phyloP scores from a whole-genome alignment of 192 early-diverging fungal genomes.

The Coemansia aciculifera region DNA sequence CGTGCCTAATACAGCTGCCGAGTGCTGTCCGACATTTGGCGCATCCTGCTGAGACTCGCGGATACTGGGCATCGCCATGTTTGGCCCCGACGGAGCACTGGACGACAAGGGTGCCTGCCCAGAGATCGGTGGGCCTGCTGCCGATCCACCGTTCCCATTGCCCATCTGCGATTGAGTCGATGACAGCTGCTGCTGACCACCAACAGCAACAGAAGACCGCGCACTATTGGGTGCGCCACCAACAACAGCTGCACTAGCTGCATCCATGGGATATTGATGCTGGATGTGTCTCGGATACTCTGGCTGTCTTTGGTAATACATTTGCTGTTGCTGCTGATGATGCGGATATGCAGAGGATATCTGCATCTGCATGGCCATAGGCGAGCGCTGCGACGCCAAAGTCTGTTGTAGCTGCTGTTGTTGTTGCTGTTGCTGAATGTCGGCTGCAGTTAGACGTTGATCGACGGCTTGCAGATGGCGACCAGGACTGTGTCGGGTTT shows the following conservation, averaged over 20 bases:
- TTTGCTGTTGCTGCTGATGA: constrained; percentile 8
- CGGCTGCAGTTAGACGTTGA: neutral
- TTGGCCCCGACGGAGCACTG: constrained; percentile 11
- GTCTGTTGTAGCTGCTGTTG: constrained; percentile 18
- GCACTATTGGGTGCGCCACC: neutral
- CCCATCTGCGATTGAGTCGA: neutral
- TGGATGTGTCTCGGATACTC: neutral
- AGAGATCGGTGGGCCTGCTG: neutral
- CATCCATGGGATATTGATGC: neutral
- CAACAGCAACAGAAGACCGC: neutral
- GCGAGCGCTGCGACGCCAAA: constrained; percentile 5
- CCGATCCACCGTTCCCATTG: neutral
- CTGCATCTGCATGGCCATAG: constrained; percentile 8
- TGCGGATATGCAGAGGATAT: constrained; percentile 1
- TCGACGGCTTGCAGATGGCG: constrained; percentile 2
- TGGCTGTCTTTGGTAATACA: constrained; percentile 2
- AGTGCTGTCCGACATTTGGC: neutral
- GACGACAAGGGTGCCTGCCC: constrained; percentile 1
- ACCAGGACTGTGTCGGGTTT: constrained; percentile 23
- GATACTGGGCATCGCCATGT: constrained; percentile 15
- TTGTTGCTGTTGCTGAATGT: constrained; percentile 13
- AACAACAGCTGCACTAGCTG: neutral
- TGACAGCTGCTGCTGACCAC: neutral
- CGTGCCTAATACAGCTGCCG: constrained; percentile 12
- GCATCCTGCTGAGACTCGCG: constrained; percentile 22